Percentiles rank a stretch among this genome's conserved stretches.
phyloP scores from a whole-genome alignment of 805 yeast species.

The Yamadazyma ubonensis region DNA sequence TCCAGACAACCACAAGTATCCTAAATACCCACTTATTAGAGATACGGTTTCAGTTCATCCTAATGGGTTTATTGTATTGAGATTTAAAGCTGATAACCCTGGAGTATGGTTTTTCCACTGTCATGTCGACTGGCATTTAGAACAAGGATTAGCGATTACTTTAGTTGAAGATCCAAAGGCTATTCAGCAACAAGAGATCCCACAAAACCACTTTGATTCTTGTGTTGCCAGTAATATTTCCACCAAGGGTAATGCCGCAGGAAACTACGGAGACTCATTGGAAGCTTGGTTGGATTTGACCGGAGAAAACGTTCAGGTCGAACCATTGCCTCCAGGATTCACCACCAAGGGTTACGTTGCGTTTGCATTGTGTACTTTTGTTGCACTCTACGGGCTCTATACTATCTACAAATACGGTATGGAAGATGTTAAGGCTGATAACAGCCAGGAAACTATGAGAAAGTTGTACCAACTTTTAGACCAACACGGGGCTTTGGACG shows the following conservation, averaged over 20 bases:
- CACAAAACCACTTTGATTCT: conserved; percentile 47
- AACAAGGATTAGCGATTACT: conserved; percentile 84
- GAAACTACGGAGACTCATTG: conserved; percentile 37
- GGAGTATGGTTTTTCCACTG: conserved; percentile 99
- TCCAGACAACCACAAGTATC: conserved; percentile 40
- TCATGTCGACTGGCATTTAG: conserved; percentile 97
- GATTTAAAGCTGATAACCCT: conserved; percentile 92
- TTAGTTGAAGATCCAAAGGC: conserved; percentile 81
- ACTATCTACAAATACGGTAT: conserved; percentile 65
- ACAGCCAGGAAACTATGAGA: conserved; percentile 42
- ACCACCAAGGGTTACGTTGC: conserved; percentile 71
- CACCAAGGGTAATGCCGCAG: conserved; percentile 70
- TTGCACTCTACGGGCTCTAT: conserved; percentile 60
- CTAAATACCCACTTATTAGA: conserved; percentile 79
- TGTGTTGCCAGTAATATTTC: conserved; percentile 51
- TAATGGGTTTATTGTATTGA: conserved; percentile 78
- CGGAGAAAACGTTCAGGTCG: conserved; percentile 61
- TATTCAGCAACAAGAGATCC: conserved; percentile 48
- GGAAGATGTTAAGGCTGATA: conserved; percentile 55
- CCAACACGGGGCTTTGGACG: conserved; percentile 22
- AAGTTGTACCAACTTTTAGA: conserved; percentile 32
- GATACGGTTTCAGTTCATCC: conserved; percentile 80
- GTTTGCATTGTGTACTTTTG: conserved; percentile 48
- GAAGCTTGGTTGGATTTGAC: conserved; percentile 53
- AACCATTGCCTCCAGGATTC: conserved; percentile 69